Evolutionary conservation across 306 rosid genomes (phyloP), one percentile per base, ranked within the genome.

Genomic region (Coriaria nepalensis): DNA sequence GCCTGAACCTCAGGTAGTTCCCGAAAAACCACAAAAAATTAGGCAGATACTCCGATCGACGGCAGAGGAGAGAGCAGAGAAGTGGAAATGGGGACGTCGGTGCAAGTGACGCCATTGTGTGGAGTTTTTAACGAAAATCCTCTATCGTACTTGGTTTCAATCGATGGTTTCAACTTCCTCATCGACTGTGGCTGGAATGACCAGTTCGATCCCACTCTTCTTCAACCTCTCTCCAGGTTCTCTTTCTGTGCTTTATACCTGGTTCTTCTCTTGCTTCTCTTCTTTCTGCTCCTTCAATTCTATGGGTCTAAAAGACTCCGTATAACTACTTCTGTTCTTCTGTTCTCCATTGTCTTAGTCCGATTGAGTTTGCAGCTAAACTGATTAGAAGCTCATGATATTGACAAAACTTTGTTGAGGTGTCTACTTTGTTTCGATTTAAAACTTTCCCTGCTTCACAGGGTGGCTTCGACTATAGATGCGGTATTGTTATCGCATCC

Each of bases 161-260:
- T 90, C 34, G 98, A 90, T 43, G 78, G 62, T 62, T 90, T 81
- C 94, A 84, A 81, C 68, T 67, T 85, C 71, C 94, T 90, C 50
- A 36, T 90, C 37, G 98, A 90, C 65, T 81, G 95, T 69, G 98
- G 98, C 50, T 85, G 98, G 98, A 81, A 72, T 57, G 98, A 90
- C 75, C 92, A 84, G 61, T 90, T 90, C 64, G 94, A 84, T 61
- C 71, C 92, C 37, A 57, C 94, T 15, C 81, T 84, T 50, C 98
- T 85, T 43, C 81, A 73, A 55, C 92, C 97, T 32, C 90, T 90
- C 47, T 67, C 95, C 79, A 90, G 76, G 96, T 87, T 14, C 35
- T 8, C 55, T 34, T 61, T 47, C 57, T 62, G 56, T n/a, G n/a
- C n/a, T n/a, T n/a, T n/a, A n/a, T n/a, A n/a, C n/a, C n/a, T n/a